Evolutionary conservation across 106 monocot species (phyloP), one percentile per base, ranked within the genome.

Genomic region (Dioscorea zingiberensis): DNA sequence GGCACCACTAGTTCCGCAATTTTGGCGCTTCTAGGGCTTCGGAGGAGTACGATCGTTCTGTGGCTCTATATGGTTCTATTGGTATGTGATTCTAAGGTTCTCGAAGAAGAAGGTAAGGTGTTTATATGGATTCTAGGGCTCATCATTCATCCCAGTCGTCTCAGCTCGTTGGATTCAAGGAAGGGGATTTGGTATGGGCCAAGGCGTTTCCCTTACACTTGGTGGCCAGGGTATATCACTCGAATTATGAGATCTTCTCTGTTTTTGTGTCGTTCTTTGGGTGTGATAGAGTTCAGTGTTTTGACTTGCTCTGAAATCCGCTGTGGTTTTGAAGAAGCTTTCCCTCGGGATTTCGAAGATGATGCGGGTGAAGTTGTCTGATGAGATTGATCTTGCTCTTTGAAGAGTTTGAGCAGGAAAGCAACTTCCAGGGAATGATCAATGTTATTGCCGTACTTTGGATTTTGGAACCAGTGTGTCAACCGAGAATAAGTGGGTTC

Each of bases 341-440:
- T 49, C 16, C 10, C 30, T n/a, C 26, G 28, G n/a, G 49, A 70
- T 70, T 26, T 7, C 26, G 29, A 61, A 29, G 60, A 49, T 61
- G 48, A 48, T 29, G 2, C 21, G 60, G 3, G 51, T 61, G 60
- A 60, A 48, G 12, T 51, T 70, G 60, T 26, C 49, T 14, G 70
- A 48, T 60, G 51, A 48, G 28, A 48, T 70, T 30, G 27, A 12
- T 21, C 59, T 70, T 61, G 48, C 70, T 49, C 28, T n/a, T 53
- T 53, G 72, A 77, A 45, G 71, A 72, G 44, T n/a, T n/a, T 78
- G 19, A 12, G 27, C 47, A 17, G 68, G 48, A 72, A 32, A 29
- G 25, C 28, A 17, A 63, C 47, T 21, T 13, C 63, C n/a, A n/a
- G 4, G 78, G 38, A 2, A 28, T 78, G 48, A 63, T 61, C n/a